Base-by-base conservation (phyloP, 2,329 filamentous ascomycete genomes). In the Meredithiella fracta region DNA sequence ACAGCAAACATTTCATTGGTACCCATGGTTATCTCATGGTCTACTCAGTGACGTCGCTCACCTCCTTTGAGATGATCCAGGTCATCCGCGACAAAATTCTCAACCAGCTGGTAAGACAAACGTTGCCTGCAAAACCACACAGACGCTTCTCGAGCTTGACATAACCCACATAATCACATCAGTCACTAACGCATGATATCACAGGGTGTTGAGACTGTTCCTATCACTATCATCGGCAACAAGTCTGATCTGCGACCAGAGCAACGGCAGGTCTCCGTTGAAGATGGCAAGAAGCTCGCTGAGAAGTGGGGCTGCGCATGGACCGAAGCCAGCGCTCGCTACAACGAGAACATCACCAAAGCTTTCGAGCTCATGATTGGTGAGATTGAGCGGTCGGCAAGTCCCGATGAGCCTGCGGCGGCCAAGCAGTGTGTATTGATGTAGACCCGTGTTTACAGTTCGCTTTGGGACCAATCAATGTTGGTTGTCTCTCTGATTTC, bases 21-120 rank as follows among this genome's bases (percentile, higher is more conserved):
- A 97, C 97, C 62, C 92, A 98, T 73, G 92, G 92, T 57, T 98
- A 97, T 70, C 89, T 98, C 79, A 84, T 98, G 59, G 91, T 96
- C 51, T 98, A 98, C 71, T 95, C 90, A n/a, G 90, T 98, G 52
- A 86, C 86, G 22, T 95, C 87, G 51, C 82, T 87, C 65, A 86
- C 92, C 63, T 94, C 89, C 8, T 97, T 96, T 66, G 92, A 98
- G 68, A 98, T 97, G 91, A 85, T 95, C 53, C 82, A 86, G 65
- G 88, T 96, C 59, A 95, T 98, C 62, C 78, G 90, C 25, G 91
- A 97, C 68, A 98, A 97, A 77, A 96, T 98, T 60, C 74, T 98
- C 58, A 95, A 95, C 68, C 91, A 97, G 67, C 73, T 97, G 61
- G 91, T 95, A 73, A 66, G 82, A 69, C n/a, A 37, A 6, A 17